Conservation (phyloP, 1,284 basidiomycete genomes). For the Sporisorium exsertum region DNA sequence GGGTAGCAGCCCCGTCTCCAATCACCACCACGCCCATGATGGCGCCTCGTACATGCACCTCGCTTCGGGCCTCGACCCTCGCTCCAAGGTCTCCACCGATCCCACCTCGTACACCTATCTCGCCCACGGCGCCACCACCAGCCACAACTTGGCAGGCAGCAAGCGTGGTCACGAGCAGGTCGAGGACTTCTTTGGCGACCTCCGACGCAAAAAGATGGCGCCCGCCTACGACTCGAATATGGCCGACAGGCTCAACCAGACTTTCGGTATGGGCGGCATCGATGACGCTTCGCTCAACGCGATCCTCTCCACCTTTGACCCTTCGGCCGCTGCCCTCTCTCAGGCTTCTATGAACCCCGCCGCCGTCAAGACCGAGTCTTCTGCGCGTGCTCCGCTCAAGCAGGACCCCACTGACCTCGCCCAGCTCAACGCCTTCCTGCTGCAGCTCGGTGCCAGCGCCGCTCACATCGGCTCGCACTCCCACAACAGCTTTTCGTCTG, state of each 20-base stretch:
- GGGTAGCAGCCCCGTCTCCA: conserved; percentile 44
- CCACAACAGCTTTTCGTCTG: conserved; percentile 33
- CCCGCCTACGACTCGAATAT: conserved; percentile 65
- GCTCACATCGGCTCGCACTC: conserved; percentile 48
- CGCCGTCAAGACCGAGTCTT: conserved; percentile 22
- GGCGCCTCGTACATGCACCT: conserved; percentile 52
- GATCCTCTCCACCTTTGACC: conserved; percentile 48
- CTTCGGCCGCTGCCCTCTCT: conserved; percentile 16
- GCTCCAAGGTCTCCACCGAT: conserved; percentile 52
- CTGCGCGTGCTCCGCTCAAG: conserved; percentile 70
- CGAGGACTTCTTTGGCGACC: conserved; percentile 62
- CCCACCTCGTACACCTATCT: conserved; percentile 60
- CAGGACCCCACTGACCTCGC: conserved; percentile 68
- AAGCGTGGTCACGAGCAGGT: conserved; percentile 62
- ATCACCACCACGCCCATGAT: conserved; percentile 29
- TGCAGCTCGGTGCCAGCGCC: conserved; percentile 67
- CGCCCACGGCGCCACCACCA: conserved; percentile 52
- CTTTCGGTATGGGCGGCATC: conserved; percentile 53
- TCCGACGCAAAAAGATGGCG: conserved; percentile 59
- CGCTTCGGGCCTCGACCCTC: conserved; percentile 32
- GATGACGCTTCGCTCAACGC: conserved; percentile 57
- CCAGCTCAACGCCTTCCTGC: conserved; percentile 66
- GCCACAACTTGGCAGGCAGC: conserved; percentile 45
- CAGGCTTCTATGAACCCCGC: conserved; percentile 24
- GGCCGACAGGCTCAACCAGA: conserved; percentile 62